Base-by-base conservation (phyloP, 768 basidiomycete species). In the Boletus tylopilopsis region DNA sequence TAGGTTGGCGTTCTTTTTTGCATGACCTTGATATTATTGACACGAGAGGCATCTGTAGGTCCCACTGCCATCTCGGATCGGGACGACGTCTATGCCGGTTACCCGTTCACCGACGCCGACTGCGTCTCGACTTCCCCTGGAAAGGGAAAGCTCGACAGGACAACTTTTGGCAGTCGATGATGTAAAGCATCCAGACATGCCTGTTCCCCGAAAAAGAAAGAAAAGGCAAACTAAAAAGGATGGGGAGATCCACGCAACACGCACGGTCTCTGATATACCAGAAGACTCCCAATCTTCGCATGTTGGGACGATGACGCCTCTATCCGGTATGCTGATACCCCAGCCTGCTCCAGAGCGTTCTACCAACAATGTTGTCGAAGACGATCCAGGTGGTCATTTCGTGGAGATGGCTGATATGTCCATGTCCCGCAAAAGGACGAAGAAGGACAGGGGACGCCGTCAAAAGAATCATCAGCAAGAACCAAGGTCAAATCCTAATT, bases 141-240 rank as follows among this genome's bases (percentile, higher is more conserved):
- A 21, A 11, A 5, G 4, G 32, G 15, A 33, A 18, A 7, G 10
- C 9, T 10, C 35, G 5, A 16, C 16, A 18, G 33, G 6, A 13
- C 6, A 34, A 16, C 33, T 13, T 13, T 16, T 34, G 11, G 33
- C 15, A 16, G 33, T 18, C n/a, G 33, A 34, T 34, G 33, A 7
- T 13, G 33, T 18, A 13, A 13, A 34, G 33, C 29, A 30, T 30
- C 29, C 29, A 30, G 29, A 36, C 4, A 1, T 2, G 1, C 16
- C n/a, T 6, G 37, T n/a, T 3, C 9, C 56, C 18, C 39, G 42
- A n/a, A 57, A 57, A 15, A 32, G 35, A 21, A 22, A 19, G 15
- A 56, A 34, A 50, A 47, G 34, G 33, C 29, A 30, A 30, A 13
- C 0, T 30, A 13, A 30, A 30, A 13, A 13, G 29, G 29, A 13